Evolutionary conservation across 306 rosid genomes (phyloP).

Genomic region (Cucurbita pepo): DNA sequence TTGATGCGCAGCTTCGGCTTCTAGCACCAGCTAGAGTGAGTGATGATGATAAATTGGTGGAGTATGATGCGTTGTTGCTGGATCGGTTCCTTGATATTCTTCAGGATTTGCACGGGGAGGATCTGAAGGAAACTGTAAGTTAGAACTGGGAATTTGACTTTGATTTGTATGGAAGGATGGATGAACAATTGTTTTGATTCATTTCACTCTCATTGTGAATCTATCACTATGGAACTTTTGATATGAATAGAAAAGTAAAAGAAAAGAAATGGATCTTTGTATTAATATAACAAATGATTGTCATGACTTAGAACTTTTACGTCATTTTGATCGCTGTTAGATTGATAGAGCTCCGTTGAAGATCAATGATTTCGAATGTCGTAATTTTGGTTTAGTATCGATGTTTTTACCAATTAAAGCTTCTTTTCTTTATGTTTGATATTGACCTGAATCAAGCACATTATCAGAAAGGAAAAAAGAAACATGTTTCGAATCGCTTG

Average conservation of each 20-base stretch:
- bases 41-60: slow-evolving; percentile 85
- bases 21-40: slow-evolving; percentile 80
- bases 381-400: neutral
- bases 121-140: slow-evolving; percentile 85
- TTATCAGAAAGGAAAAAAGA: neutral
- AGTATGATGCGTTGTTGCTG: slow-evolving; percentile 81
- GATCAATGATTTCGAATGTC: neutral
- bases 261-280: neutral
- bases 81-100: slow-evolving; percentile 98
- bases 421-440: neutral
- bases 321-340: neutral
- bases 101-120: slow-evolving; percentile 96
- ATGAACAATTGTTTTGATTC: neutral
- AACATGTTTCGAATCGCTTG: neutral
- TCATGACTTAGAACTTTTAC: neutral
- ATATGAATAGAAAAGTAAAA: neutral
- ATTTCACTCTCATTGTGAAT: neutral
- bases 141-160: slow-evolving; percentile 5
- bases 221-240: neutral
- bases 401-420: neutral
- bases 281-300: neutral
- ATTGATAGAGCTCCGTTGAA: neutral
- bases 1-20: slow-evolving; percentile 86
- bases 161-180: neutral
- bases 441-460: neutral